phyloP scores from a whole-genome alignment of 2,329 filamentous ascomycete species.

The Aspergillus flavus region DNA sequence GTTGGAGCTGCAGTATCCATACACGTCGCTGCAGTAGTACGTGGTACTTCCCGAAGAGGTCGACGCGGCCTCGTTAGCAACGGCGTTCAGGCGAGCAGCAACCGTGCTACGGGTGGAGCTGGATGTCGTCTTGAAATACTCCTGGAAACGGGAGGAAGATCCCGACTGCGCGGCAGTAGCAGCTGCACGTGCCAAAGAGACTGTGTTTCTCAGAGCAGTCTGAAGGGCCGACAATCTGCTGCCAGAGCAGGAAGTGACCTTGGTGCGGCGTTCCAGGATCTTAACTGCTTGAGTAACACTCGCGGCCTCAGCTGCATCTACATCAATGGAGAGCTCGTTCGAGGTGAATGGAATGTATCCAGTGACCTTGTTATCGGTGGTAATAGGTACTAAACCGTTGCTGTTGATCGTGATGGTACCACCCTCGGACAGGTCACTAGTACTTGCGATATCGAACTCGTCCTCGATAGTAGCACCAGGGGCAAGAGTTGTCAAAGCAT shows the following conservation, averaged over 20 bases:
- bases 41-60: slow-evolving; percentile 51
- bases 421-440: slow-evolving; percentile 46
- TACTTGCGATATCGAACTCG: slow-evolving; percentile 39
- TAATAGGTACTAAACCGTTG: slow-evolving; percentile 59
- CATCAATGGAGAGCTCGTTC: slow-evolving; percentile 59
- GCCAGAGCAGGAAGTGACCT: slow-evolving; percentile 59
- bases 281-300: slow-evolving; percentile 52
- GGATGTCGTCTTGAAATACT: slow-evolving; percentile 66
- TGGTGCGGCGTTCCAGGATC: slow-evolving; percentile 46
- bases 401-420: slow-evolving; percentile 61
- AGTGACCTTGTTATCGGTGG: slow-evolving; percentile 54
- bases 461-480: slow-evolving; percentile 33
- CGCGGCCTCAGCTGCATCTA: slow-evolving; percentile 60
- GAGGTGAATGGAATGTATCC: slow-evolving; percentile 61
- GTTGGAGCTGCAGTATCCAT: slow-evolving; percentile 53
- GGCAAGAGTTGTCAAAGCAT: slow-evolving; percentile 34
- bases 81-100: slow-evolving; percentile 53
- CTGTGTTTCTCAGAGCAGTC: slow-evolving; percentile 59
- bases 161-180: slow-evolving; percentile 53
- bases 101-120: slow-evolving; percentile 53
- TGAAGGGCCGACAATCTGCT: slow-evolving; percentile 48
- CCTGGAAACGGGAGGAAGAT: slow-evolving; percentile 34
- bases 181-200: slow-evolving; percentile 49
- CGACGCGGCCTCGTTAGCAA: slow-evolving; percentile 60
- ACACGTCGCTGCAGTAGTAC: slow-evolving; percentile 63